Evolutionary conservation across 768 basidiomycete genomes (phyloP).

Genomic region (Mycena rosella): DNA sequence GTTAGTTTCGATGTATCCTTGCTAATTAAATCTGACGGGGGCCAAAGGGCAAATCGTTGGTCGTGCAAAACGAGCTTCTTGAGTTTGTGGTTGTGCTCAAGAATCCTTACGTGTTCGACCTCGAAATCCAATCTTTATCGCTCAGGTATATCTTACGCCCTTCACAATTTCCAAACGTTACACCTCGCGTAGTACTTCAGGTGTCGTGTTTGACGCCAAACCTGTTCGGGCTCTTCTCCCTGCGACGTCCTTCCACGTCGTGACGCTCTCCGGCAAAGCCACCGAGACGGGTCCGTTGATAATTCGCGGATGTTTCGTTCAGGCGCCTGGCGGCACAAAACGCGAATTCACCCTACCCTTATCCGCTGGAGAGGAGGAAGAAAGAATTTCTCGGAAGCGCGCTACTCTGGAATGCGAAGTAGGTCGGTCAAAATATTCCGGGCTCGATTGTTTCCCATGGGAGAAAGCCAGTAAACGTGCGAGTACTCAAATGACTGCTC

Average conservation of each 20-base stretch:
- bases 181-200: slow-evolving; percentile 74
- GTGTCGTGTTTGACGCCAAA: slow-evolving; percentile 78
- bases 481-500: slow-evolving; percentile 27
- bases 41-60: slow-evolving; percentile 66
- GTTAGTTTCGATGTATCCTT: slow-evolving; percentile 51
- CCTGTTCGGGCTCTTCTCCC: slow-evolving; percentile 76
- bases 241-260: slow-evolving; percentile 78
- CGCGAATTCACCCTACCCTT: slow-evolving; percentile 85
- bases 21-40: slow-evolving; percentile 13
- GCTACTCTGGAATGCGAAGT: slow-evolving; percentile 74
- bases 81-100: slow-evolving; percentile 89
- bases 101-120: slow-evolving; percentile 93
- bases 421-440: slow-evolving; percentile 79
- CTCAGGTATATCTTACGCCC: slow-evolving; percentile 70
- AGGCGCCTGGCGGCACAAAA: slow-evolving; percentile 77
- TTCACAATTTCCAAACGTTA: slow-evolving; percentile 10
- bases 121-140: slow-evolving; percentile 86
- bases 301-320: slow-evolving; percentile 84
- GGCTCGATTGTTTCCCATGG: slow-evolving; percentile 79
- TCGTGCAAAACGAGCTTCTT: slow-evolving; percentile 86
- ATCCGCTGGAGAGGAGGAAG: slow-evolving; percentile 78
- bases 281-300: slow-evolving; percentile 72
- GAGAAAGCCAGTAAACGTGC: slow-evolving; percentile 61
- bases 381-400: slow-evolving; percentile 65
- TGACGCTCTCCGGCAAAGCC: slow-evolving; percentile 78